Conservation (phyloP, 768 basidiomycete genomes). For the Chalciporus piperatus region DNA sequence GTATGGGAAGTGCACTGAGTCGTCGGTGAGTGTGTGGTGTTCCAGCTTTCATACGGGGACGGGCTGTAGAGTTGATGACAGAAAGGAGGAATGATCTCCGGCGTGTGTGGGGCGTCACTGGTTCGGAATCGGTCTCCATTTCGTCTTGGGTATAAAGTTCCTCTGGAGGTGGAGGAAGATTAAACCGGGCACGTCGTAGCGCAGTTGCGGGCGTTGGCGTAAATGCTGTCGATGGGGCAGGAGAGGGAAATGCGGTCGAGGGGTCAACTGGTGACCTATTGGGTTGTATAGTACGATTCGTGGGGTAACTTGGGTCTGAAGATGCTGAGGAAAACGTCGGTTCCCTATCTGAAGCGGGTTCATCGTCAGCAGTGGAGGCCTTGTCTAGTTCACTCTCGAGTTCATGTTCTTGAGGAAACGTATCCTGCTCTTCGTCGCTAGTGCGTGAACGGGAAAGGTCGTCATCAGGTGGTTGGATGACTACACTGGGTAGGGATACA, state of each 20-base stretch:
- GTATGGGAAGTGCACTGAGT: constrained; percentile 61
- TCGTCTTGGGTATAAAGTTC: constrained; percentile 37
- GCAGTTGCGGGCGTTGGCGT: constrained; percentile 71
- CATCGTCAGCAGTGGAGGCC: constrained; percentile 22
- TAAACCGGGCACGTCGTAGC: constrained; percentile 63
- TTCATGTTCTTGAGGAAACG: not conserved
- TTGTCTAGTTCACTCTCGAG: constrained; percentile 23
- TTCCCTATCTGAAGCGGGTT: constrained; percentile 37
- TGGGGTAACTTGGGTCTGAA: constrained; percentile 34
- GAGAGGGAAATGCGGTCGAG: constrained; percentile 51
- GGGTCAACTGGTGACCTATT: constrained; percentile 35
- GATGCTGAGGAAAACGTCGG: constrained; percentile 76
- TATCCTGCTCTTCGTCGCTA: constrained; percentile 12
- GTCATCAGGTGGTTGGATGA: constrained; percentile 22
- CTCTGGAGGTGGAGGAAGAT: constrained; percentile 43
- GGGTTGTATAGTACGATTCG: constrained; percentile 25
- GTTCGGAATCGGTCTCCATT: constrained; percentile 38
- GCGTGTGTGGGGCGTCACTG: constrained; percentile 67
- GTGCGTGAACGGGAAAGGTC: constrained; percentile 9
- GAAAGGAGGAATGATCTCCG: constrained; percentile 80
- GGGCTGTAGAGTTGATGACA: constrained; percentile 78
- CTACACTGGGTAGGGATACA: constrained; percentile 24
- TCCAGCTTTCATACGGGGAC: constrained; percentile 54
- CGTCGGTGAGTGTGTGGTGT: constrained; percentile 49
- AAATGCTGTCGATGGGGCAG: constrained; percentile 52